Evolutionary conservation across 2,329 filamentous ascomycete genomes (phyloP), one percentile per base, ranked within the genome.

Genomic region (Passalora sequoiae): DNA sequence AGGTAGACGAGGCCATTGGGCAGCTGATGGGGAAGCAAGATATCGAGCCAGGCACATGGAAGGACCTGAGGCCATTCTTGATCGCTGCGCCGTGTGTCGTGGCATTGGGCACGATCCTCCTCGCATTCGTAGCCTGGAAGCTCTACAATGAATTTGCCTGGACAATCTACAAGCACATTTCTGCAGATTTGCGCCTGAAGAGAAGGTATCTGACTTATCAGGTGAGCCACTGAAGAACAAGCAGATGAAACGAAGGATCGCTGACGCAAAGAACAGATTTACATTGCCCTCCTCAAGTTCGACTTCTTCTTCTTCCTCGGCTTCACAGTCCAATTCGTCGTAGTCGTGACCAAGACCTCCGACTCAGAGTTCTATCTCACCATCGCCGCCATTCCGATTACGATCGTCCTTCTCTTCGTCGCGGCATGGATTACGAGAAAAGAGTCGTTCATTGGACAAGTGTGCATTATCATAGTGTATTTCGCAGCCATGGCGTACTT

Each of bases 291-390:
- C 8, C 77, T 98, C 54, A 98, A 98, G 69, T 98, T 98, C 66
- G 92, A 98, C 70, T 97, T 98, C 69, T 98, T 98, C 80, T 97
- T 98, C 75, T 98, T 98, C 76, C 80, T 98, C 38, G 92, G 91
- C 42, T 98, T 98, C 67, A 97, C 92, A 5, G 87, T 98, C 35
- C 92, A 98, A 63, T 98, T 98, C 67, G 91, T 98, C 57, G 85
- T 97, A 46, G 89, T 98, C 47, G 88, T 97, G 44, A 77, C 73
- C 47, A 72, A 77, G 52, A 75, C 73, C 19, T 76, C 76, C 36
- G 77, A 83, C 50, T 72, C 80, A 58, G 92, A 98, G 66, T 87
- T 92, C 58, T 84, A 78, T 42, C 74, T 97, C 40, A 98, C 94
- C 6, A 81, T 92, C 36, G 86, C 84, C 49, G 92, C 91, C 19